A percentile compares a stretch with the other conserved stretches of the same genome.
Evolutionary conservation across 331 rosid genomes (phyloP).

Genomic region (Dryas integrifolia): DNA sequence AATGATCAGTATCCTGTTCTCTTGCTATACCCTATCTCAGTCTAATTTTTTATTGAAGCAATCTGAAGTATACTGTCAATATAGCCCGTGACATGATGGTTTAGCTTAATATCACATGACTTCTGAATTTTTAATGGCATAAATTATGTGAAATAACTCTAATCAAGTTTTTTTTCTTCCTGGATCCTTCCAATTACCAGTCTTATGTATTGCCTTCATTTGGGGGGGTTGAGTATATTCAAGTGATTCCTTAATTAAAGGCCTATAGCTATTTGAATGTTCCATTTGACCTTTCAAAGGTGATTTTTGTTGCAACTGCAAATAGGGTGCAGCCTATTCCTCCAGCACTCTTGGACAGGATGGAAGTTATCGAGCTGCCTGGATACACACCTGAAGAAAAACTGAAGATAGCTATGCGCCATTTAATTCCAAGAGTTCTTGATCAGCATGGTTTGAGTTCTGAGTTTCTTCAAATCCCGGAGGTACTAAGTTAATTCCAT

Average conservation of each 20-base stretch:
- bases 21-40: background rate
- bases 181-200: too few species aligned
- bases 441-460: constrained; percentile 89
- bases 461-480: constrained; percentile 87
- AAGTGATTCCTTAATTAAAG: constrained; percentile 55
- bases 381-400: constrained; percentile 97
- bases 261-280: constrained; percentile 85
- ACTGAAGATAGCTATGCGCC: constrained; percentile 82
- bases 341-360: constrained; percentile 91
- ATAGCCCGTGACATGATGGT: background rate
- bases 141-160: too few species aligned
- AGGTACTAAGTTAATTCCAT: constrained; percentile 47
- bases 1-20: constrained; percentile 95
- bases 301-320: constrained; percentile 92
- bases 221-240: background rate
- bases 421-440: constrained; percentile 93
- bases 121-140: too few species aligned
- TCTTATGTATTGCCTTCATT: too few species aligned
- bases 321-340: constrained; percentile 94
- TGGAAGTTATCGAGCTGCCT: constrained; percentile 99
- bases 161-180: too few species aligned
- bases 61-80: constrained; percentile 1
- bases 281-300: constrained; percentile 93
- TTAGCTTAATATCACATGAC: background rate
- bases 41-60: background rate